Conservation (phyloP, 2,329 filamentous ascomycete genomes). For the Aspergillus sp. region DNA sequence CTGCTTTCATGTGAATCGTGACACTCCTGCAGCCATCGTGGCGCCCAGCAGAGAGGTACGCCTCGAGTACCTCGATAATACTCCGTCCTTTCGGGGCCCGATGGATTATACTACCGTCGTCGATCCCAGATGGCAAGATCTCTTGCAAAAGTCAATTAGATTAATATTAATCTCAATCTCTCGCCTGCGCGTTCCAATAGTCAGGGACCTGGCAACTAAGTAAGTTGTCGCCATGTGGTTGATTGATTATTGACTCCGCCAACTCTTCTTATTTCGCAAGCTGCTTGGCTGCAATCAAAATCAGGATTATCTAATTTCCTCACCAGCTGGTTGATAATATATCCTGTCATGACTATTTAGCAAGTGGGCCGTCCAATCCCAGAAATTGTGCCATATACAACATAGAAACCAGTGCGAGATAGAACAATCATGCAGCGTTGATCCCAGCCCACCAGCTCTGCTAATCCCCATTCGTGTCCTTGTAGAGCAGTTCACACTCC, state of each 20-base stretch:
- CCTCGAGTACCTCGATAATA: background rate
- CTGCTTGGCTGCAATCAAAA: slow-evolving; percentile 13
- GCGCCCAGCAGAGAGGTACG: background rate
- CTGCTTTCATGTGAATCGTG: slow-evolving; percentile 9
- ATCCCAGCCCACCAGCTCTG: background rate
- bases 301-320: background rate
- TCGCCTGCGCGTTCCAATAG: background rate
- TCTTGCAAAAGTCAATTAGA: slow-evolving; percentile 18
- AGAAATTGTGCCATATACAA: background rate
- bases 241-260: slow-evolving; percentile 14
- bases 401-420: background rate
- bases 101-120: slow-evolving; percentile 2
- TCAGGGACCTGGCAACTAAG: background rate
- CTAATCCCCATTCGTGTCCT: background rate
- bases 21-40: slow-evolving; percentile 5
- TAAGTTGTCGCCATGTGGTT: slow-evolving; percentile 17
- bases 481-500: background rate
- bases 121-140: slow-evolving; percentile 8
- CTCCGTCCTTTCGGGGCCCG: background rate
- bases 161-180: slow-evolving; percentile 12
- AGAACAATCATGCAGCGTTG: slow-evolving; percentile 3
- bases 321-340: background rate
- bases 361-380: background rate
- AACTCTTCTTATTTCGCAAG: slow-evolving; percentile 2
- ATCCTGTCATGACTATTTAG: background rate